Base-by-base conservation (phyloP, 2,329 filamentous ascomycete species). In the Talaromyces islandicus region DNA sequence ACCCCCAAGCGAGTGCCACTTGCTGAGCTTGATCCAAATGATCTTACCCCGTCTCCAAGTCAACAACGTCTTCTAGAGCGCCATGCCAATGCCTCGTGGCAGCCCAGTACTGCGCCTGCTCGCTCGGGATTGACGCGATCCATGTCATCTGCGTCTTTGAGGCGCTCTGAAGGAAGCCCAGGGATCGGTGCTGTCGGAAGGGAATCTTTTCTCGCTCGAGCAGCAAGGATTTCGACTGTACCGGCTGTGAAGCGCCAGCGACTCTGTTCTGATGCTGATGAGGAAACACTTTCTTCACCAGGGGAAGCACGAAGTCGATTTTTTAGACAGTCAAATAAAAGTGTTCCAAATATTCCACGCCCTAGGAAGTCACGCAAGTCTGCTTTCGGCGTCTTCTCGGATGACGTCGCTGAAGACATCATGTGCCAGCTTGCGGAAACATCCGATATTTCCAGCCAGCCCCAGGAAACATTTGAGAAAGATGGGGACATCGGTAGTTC, bases 1-100 rank as follows among this genome's bases (percentile, higher is more conserved):
- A 87, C 83, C 60, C 77, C 83, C 7, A 85, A 81, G 66, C 82
- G 87, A 3, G 81, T 78, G 35, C 87, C 87, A 11, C 77, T 90
- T 60, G 85, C 84, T 21, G 87, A 90, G 69, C 75, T 90, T 24
- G 85, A 89, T 69, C 83, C 85, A 0, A 90, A 90, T 68, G 81
- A 77, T 62, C 85, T 90, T 68, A 86, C 84, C 0, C 85, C 84
- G 24, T 88, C 87, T 9, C 85, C 85, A 21, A 87, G 81, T 65
- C 87, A 89, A 67, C 83, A 85, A 69, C 77, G 78, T 27, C 71
- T 87, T 11, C 72, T 89, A 25, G 76, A 83, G 62, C 76, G 80
- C 48, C 81, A 86, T 68, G 74, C 76, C 55, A 78, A 75, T 48
- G 76, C 70, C 24, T 80, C 82, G 12, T 88, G 85, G 85, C 76